Conservation (phyloP, 768 basidiomycete species). For the Pholiota microspora region DNA sequence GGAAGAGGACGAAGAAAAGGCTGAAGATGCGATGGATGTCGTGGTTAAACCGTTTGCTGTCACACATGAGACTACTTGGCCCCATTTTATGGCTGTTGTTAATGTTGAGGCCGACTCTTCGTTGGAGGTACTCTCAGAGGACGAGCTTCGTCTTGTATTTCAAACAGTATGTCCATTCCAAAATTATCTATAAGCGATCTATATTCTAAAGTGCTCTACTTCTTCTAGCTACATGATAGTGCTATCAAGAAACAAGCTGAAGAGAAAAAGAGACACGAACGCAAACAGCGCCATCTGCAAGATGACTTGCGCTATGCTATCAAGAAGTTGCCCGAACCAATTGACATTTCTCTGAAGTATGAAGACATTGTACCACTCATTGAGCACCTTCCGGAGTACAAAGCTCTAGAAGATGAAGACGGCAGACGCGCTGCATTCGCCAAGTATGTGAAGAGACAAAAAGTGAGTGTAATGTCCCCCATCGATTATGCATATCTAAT, state of each 20-base stretch:
- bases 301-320: conserved; percentile 96
- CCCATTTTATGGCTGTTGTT: conserved; percentile 59
- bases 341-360: conserved; percentile 74
- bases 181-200: conserved; percentile 5
- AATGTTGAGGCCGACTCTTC: conserved; percentile 53
- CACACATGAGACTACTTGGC: conserved; percentile 57
- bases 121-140: conserved; percentile 43
- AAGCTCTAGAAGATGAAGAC: conserved; percentile 87
- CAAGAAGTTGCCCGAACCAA: conserved; percentile 80
- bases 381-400: conserved; percentile 81
- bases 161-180: conserved; percentile 48
- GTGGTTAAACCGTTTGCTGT: conserved; percentile 37
- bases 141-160: conserved; percentile 59
- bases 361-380: conserved; percentile 82
- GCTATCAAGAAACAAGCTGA: conserved; percentile 77
- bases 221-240: conserved; percentile 64
- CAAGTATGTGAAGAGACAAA: conserved; percentile 89
- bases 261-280: conserved; percentile 83
- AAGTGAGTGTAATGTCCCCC: conserved; percentile 48
- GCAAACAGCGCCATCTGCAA: conserved; percentile 82
- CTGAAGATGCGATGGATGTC: conserved; percentile 25
- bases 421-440: conserved; percentile 75
- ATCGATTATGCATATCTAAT: neutral
- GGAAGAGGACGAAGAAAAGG: conserved; percentile 23
- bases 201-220: conserved; percentile 6